Base-by-base conservation (phyloP, 78 protist species). In the Tieghemostelium lacteum region DNA sequence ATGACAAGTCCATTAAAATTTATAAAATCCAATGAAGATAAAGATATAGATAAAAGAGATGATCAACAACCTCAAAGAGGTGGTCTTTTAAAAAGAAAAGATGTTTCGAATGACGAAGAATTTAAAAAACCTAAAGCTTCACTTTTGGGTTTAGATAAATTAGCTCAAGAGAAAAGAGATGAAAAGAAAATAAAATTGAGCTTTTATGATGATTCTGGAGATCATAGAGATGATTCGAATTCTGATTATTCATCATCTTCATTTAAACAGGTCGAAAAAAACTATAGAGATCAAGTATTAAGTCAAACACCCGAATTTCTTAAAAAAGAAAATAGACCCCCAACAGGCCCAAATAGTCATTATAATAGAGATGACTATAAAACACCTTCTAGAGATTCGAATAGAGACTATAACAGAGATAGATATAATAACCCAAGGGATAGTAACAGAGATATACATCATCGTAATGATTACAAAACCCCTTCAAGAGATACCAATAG, bases 121-220 rank as follows among this genome's bases (percentile, higher is more conserved):
- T 76, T 76, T 50, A 49, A 33, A 50, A 31, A 34, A 42, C 91
- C 91, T 24, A 64, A 60, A 64, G 50, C 26, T 24, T 88, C 93
- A 24, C 63, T 88, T 7, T 75, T 88, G 16, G 93, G 93, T 39
- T 49, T 88, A 20, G 93, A 88, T 66, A 66, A 22, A 49, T 52
- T 88, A 58, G 93, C 93, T 39, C 42, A 62, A 62, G 88, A 88
- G 20, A 88, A 88, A 62, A 61, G 80, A 42, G 33, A 39, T n/a
- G 93, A 87, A 12, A 54, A 72, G 67, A 83, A 39, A 37, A 42
- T 36, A 60, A 52, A 54, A 54, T 2, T 22, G 20, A 36, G 28
- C 54, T 26, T n/a, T 66, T 67, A 78, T 22, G 55, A 39, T 33
- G 60, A 64, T 10, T 16, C n/a, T n/a, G 49, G 29, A n/a, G 45